phyloP scores from a whole-genome alignment of 805 yeast species.

The Yueomyces sinensis region DNA sequence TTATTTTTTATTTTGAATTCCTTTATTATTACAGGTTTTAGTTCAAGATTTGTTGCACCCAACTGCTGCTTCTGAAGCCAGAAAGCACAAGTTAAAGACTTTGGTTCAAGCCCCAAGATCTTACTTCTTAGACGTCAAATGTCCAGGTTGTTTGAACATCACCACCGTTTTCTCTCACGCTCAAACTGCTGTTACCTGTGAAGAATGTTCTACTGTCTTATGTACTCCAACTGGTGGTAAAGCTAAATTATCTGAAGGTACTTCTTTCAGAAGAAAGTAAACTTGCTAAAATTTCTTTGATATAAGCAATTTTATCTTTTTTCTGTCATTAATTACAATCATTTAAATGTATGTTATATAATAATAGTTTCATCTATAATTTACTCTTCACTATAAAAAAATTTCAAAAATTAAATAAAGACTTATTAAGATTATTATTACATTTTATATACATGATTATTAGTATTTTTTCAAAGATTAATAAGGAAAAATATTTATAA shows the following conservation, averaged over 20 bases:
- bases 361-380: not conserved
- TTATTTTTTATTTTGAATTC: no score
- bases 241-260: slow-evolving; percentile 98
- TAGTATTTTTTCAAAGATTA: no score
- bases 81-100: slow-evolving; percentile 93
- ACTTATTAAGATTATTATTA: no score
- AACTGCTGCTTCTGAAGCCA: slow-evolving; percentile 90
- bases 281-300: slow-evolving; percentile 2
- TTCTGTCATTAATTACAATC: not conserved
- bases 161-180: slow-evolving; percentile 99
- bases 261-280: slow-evolving; percentile 99
- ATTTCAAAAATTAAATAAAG: no score
- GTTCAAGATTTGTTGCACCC: slow-evolving; percentile 99
- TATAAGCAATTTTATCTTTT: not conserved
- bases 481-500: no score
- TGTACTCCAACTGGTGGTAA: slow-evolving; percentile 99
- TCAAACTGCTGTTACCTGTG: slow-evolving; percentile 99
- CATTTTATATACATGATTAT: no score
- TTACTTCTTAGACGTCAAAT: slow-evolving; percentile 98
- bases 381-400: not conserved
- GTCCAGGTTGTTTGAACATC: slow-evolving; percentile 98
- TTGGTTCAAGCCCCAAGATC: slow-evolving; percentile 98
- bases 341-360: not conserved
- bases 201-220: slow-evolving; percentile 93
- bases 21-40: slow-evolving; percentile 54